Conservation (phyloP, 495 filamentous ascomycete genomes). For the Amorphotheca resinae region DNA sequence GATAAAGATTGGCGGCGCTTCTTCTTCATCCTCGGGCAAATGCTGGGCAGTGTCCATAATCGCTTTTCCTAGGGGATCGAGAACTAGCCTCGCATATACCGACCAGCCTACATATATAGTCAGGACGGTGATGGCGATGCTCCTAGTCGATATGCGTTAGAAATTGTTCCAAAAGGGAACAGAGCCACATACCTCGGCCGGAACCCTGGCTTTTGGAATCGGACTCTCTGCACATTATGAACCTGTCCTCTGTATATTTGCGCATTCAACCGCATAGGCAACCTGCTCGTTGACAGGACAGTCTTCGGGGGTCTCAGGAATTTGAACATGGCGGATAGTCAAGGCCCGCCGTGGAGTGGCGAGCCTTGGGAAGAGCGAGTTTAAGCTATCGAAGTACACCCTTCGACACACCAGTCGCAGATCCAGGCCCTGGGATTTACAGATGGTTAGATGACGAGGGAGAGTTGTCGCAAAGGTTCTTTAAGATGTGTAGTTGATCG, state of each 20-base stretch:
- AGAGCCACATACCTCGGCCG: slow-evolving; percentile 2
- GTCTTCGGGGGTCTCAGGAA: slow-evolving; percentile 4
- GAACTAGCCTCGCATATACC: slow-evolving; percentile 3
- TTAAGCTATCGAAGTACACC: background rate
- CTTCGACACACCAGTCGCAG: background rate
- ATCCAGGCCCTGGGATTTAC: background rate
- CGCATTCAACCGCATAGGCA: slow-evolving; percentile 14
- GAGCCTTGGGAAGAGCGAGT: slow-evolving; percentile 2
- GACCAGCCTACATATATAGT: background rate
- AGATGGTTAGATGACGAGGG: background rate
- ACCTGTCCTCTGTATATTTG: slow-evolving; percentile 2
- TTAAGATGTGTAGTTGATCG: too few species aligned
- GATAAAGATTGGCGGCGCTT: slow-evolving; percentile 12
- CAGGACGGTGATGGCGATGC: slow-evolving; percentile 1
- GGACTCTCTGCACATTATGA: slow-evolving; percentile 10
- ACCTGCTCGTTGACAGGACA: slow-evolving; percentile 14
- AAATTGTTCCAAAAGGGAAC: background rate
- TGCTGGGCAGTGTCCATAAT: background rate
- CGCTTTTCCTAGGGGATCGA: slow-evolving; percentile 4
- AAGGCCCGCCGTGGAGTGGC: slow-evolving; percentile 6
- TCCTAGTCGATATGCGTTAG: background rate
- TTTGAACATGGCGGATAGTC: slow-evolving; percentile 13
- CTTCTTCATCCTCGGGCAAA: slow-evolving; percentile 8
- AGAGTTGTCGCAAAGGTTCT: background rate
- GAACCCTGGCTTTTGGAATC: slow-evolving; percentile 4